phyloP scores from a whole-genome alignment of 495 filamentous ascomycete genomes.

The Talaromyces ruber region DNA sequence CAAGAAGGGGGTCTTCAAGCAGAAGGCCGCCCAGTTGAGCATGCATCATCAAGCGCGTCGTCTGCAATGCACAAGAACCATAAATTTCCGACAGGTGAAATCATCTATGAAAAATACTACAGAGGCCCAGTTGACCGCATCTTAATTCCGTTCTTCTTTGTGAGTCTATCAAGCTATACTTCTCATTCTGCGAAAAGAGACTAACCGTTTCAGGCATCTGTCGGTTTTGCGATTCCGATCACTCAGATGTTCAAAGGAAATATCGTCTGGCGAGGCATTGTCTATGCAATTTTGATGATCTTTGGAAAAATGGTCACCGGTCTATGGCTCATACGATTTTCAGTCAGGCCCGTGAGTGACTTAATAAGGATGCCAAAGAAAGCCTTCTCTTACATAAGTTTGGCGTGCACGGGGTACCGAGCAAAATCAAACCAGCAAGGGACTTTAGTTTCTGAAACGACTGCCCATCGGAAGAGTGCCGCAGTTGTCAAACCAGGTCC shows the following conservation, averaged over 20 bases:
- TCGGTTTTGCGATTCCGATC: constrained; percentile 74
- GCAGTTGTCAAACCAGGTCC: not conserved
- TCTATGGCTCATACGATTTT: constrained; percentile 51
- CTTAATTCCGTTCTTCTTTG: constrained; percentile 70
- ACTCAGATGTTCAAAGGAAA: constrained; percentile 54
- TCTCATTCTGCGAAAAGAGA: not conserved
- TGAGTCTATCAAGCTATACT: constrained; percentile 17
- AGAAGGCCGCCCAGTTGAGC: not conserved
- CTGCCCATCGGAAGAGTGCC: not conserved
- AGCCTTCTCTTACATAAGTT: not conserved
- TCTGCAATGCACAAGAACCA: not conserved
- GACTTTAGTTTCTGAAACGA: not conserved
- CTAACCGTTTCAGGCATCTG: constrained; percentile 44
- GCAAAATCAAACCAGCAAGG: not conserved
- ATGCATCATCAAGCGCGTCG: not conserved
- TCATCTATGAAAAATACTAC: constrained; percentile 52
- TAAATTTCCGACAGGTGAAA: constrained; percentile 17
- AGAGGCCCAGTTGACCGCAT: constrained; percentile 39
- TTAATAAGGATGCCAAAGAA: constrained; percentile 6
- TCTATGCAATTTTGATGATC: constrained; percentile 64
- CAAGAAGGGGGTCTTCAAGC: not conserved
- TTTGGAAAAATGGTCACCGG: constrained; percentile 57
- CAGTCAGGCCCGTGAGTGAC: constrained; percentile 8
- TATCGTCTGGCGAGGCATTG: constrained; percentile 62
- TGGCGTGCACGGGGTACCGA: not conserved